Conservation (phyloP, 225 moss, liverwort and hornwort species). For the Rhytidiadelphus loreus region DNA sequence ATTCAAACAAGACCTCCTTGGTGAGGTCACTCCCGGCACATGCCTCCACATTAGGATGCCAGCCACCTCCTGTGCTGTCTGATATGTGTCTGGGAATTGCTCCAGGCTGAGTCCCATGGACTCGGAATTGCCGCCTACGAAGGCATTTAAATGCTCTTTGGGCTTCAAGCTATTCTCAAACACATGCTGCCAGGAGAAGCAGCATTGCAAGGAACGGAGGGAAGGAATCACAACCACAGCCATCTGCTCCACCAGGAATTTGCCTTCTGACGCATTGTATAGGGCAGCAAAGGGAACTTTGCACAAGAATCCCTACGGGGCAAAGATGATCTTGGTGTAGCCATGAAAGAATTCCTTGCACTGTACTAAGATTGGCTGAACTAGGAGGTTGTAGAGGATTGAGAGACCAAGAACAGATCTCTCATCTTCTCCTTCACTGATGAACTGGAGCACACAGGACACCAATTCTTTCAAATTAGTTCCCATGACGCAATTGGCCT, state of each 20-base stretch:
- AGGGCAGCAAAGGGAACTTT: constrained; percentile 7
- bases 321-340: constrained; percentile 4
- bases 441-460: not conserved
- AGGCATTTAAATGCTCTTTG: not conserved
- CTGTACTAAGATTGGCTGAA: not conserved
- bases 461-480: not conserved
- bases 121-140: not conserved
- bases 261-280: not conserved
- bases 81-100: not conserved
- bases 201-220: not conserved
- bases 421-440: constrained; percentile 1
- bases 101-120: not conserved
- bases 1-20: not conserved
- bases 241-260: constrained; percentile 3
- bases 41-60: not conserved
- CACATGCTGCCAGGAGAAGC: not conserved
- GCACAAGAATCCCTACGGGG: constrained; percentile 6
- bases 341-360: not conserved
- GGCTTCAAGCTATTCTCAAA: not conserved
- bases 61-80: not conserved
- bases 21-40: not conserved
- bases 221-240: constrained; percentile 17
- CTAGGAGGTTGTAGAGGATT: constrained; percentile 3
- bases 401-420: not conserved
- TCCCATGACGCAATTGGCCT: not conserved